These are phyloP conservation scores for Verticillium dahliae DNA, from an alignment of 2,329 filamentous ascomycete genomes.

Conservation along the genomic window DNA sequence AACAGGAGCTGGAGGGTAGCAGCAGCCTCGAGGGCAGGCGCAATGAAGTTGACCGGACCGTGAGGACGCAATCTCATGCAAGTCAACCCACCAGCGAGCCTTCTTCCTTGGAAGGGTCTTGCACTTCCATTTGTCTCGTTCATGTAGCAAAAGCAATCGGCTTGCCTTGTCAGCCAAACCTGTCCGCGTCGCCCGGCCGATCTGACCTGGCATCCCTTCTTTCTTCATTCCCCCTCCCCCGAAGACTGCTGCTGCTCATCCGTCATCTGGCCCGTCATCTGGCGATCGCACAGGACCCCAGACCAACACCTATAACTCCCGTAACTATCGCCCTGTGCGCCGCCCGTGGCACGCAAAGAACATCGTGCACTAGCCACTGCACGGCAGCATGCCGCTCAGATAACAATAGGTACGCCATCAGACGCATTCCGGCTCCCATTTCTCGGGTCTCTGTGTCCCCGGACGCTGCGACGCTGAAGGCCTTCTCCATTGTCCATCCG, in stretches of 20 bases:
- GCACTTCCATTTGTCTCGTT: not conserved
- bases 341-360: not conserved
- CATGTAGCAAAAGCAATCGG: not conserved
- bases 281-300: not conserved
- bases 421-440: not conserved
- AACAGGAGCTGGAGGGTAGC: too few species aligned
- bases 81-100: not conserved
- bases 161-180: not conserved
- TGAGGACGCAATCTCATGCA: not conserved
- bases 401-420: conserved; percentile 5
- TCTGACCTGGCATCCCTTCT: not conserved
- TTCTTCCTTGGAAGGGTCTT: not conserved
- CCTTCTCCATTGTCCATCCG: not conserved
- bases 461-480: not conserved
- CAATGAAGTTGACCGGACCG: not conserved
- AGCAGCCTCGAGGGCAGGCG: not conserved
- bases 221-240: not conserved
- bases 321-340: not conserved
- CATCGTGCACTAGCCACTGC: not conserved
- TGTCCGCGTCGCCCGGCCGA: not conserved
- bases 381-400: conserved; percentile 11
- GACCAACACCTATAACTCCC: not conserved
- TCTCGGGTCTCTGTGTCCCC: not conserved
- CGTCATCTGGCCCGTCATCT: not conserved
- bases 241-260: not conserved